A percentile compares a stretch with the other conserved stretches of the same genome.
These are phyloP conservation scores for Stylosanthes scabra DNA, from an alignment of 331 rosid genomes.

Conservation along the genomic window DNA sequence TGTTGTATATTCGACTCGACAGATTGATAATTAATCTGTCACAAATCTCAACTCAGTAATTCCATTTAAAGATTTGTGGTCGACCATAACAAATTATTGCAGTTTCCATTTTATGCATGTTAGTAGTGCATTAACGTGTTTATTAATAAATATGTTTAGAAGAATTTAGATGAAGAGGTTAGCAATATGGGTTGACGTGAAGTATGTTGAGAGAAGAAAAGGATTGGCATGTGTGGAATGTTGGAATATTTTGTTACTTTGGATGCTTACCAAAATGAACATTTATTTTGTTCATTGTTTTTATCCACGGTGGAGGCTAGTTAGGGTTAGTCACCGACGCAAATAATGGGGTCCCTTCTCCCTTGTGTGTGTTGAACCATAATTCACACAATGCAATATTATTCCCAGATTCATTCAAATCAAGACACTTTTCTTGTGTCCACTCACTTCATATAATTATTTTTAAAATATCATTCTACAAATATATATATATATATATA, in stretches of 20 bases:
- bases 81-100: no score
- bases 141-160: no score
- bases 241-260: slow-evolving; percentile 24
- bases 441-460: not conserved
- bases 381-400: slow-evolving; percentile 11
- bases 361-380: slow-evolving; percentile 6
- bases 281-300: slow-evolving; percentile 14
- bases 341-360: slow-evolving; percentile 25
- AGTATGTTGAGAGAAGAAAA: not conserved
- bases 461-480: not conserved
- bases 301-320: slow-evolving; percentile 36
- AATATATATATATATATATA: no score
- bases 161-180: no score
- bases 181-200: no score
- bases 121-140: no score
- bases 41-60: no score
- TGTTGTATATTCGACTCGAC: no score
- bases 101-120: not conserved
- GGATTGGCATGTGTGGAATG: not conserved
- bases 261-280: slow-evolving; percentile 36
- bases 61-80: no score
- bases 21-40: no score
- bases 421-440: not conserved
- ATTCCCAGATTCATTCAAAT: not conserved
- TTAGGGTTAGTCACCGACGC: slow-evolving; percentile 53